Conservation (phyloP, 495 filamentous ascomycete genomes). For the Neurospora tetraspora region DNA sequence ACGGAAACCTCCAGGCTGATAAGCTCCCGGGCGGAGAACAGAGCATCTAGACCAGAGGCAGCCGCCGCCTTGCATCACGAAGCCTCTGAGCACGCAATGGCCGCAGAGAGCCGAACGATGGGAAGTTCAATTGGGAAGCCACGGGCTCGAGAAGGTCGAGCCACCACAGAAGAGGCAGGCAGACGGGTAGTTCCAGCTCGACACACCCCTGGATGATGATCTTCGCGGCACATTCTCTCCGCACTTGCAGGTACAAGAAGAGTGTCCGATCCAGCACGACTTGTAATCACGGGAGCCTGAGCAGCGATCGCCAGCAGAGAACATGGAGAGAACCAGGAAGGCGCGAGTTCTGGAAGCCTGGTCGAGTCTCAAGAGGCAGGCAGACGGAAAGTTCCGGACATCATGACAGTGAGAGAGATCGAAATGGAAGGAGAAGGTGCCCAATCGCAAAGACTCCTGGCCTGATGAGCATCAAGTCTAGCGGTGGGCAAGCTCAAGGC, state of each 20-base stretch:
- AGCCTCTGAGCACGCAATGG: not conserved
- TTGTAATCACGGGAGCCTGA: not conserved
- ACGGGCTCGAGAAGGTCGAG: not conserved
- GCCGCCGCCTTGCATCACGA: not conserved
- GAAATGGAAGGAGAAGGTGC: not conserved
- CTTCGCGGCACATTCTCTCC: not conserved
- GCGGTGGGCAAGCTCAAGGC: not conserved
- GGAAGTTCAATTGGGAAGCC: not conserved
- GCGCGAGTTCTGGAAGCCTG: not conserved
- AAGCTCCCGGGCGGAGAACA: not conserved
- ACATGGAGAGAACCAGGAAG: not conserved
- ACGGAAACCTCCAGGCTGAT: not conserved
- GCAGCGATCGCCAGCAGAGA: not conserved
- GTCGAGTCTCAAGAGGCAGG: not conserved
- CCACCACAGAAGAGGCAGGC: not conserved
- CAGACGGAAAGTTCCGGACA: not conserved
- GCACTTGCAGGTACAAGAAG: not conserved
- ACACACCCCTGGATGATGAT: not conserved
- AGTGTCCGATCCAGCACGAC: not conserved
- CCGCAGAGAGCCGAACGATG: not conserved
- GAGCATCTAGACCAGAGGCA: not conserved
- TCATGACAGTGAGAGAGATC: not conserved
- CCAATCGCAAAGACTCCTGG: not conserved
- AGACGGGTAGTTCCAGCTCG: not conserved
- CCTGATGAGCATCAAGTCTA: not conserved